Evolutionary conservation across 306 rosid genomes (phyloP), one percentile per base, ranked within the genome.

Genomic region (Citrullus amarus): DNA sequence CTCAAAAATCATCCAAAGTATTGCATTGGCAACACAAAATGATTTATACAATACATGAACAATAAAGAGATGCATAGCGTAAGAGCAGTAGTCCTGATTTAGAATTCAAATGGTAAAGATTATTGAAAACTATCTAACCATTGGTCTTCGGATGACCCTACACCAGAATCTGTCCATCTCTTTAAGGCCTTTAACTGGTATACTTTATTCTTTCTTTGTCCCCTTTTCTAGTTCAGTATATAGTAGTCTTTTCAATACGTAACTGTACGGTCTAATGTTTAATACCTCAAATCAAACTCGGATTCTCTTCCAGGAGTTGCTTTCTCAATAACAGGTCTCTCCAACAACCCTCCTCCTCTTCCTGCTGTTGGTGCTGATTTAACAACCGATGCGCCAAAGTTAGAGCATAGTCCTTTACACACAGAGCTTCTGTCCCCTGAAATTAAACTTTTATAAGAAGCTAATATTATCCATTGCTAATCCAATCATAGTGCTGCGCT

Each of bases 281-380:
- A 72, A 30, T 82, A 86, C 98, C 92, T 88, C 53, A 84, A 54
- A 44, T 93, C 91, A 81, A 90, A 93, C 81, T 93, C 96, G 39
- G 97, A 91, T 81, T 93, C 92, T 11, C 97, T 89, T 28, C 93
- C 88, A 62, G 97, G 97, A 38, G 88, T 71, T 51, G 98, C 88
- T 83, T 63, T 91, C 89, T 93, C 97, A 81, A 82, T 87, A 76
- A 92, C 86, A 62, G 97, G 98, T 83, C 84, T 91, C 78, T 93
- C 98, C 91, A 93, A 85, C 86, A 93, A 55, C 32, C 97, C 96
- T 9, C 97, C 96, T 13, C 96, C 89, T 86, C 86, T 91, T 12
- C 91, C 95, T 32, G 56, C 59, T 80, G 79, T 84, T 13, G 82
- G 55, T 30, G 85, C 87, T 20, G 89, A 89, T 76, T 86, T 84